Base-by-base conservation (phyloP, 2,329 filamentous ascomycete species). In the Pseudopyricularia cyperi region DNA sequence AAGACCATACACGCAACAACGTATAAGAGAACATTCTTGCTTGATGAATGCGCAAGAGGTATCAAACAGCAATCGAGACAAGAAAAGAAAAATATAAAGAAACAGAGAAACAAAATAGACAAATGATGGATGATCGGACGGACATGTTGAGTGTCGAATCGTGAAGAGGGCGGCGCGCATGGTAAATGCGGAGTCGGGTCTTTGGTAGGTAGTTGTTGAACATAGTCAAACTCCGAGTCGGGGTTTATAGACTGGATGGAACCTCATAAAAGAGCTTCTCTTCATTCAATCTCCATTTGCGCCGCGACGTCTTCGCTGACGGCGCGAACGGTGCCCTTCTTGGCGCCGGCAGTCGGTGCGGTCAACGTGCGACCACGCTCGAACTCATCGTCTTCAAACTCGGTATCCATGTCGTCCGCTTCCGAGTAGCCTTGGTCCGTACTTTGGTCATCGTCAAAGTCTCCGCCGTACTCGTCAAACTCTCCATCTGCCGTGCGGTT, bases 301-400 rank as follows among this genome's bases (percentile, higher is more conserved):
- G 73, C 72, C 30, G 77, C 79, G 47, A 83, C 72, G 55, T 84
- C 80, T 63, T 83, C 80, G 57, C 79, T 83, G 63, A 82, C 72
- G 30, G 75, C 73, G 39, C 79, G 71, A 46, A 78, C 69, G 7
- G 69, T 68, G 44, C 68, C 67, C 53, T 66, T 68, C 54, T 53
- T 33, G 56, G n/a, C n/a, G 47, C n/a, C 47, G 26, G 14, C 15
- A 9, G 17, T 15, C 19, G 37, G n/a, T 2, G 51, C 62, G 17
- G 37, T 11, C 37, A 22, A 19, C 8, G 1, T 24, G 17, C 37
- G 37, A 11, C 37, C 37, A 11, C 37, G 37, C n/a, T 64, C 57
- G 39, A 58, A 58, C 44, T 58, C 62, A 46, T 61, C 62, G 44
- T 61, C 63, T 34, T 61, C 61, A 52, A 64, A 65, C 9, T 66